These are phyloP conservation scores for Erythrophleum ivorense DNA, from an alignment of 331 rosid species.

Conservation along the genomic window DNA sequence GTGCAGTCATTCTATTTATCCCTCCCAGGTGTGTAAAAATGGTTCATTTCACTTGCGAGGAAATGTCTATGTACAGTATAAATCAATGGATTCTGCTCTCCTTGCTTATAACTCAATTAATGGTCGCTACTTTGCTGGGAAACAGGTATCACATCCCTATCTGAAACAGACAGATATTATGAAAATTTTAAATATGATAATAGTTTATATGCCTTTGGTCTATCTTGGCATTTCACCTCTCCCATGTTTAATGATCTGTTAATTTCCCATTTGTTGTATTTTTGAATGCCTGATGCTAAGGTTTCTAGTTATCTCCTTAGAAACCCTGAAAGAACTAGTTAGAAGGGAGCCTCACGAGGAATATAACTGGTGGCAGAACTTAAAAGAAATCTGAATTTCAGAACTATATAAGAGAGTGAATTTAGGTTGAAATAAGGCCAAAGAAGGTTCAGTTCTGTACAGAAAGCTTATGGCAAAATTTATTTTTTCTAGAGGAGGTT, in stretches of 20 bases:
- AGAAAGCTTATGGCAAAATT: conserved; percentile 26
- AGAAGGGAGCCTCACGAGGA: neutral
- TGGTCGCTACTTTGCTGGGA: conserved; percentile 90
- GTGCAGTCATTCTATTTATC: conserved; percentile 36
- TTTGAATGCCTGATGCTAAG: neutral
- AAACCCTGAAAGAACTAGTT: conserved; percentile 8
- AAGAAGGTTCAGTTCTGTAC: conserved; percentile 22
- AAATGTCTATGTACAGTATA: conserved; percentile 85
- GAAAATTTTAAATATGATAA: conserved; percentile 19
- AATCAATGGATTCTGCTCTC: conserved; percentile 77
- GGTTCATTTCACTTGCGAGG: conserved; percentile 95
- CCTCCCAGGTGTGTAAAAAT: conserved; percentile 86
- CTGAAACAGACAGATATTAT: conserved; percentile 20
- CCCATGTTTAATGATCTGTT: conserved; percentile 2
- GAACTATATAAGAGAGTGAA: neutral
- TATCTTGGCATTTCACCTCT: conserved; percentile 12
- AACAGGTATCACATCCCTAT: conserved; percentile 62
- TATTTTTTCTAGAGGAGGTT: neutral
- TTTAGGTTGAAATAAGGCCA: conserved; percentile 1
- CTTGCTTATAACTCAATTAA: conserved; percentile 66
- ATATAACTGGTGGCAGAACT: neutral
- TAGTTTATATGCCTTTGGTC: conserved; percentile 5
- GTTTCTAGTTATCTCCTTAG: conserved; percentile 2
- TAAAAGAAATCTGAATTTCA: neutral
- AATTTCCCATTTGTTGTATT: conserved; percentile 20